Evolutionary conservation across 257 asterid species (phyloP).

Genomic region (Schizonepeta tenuifolia): DNA sequence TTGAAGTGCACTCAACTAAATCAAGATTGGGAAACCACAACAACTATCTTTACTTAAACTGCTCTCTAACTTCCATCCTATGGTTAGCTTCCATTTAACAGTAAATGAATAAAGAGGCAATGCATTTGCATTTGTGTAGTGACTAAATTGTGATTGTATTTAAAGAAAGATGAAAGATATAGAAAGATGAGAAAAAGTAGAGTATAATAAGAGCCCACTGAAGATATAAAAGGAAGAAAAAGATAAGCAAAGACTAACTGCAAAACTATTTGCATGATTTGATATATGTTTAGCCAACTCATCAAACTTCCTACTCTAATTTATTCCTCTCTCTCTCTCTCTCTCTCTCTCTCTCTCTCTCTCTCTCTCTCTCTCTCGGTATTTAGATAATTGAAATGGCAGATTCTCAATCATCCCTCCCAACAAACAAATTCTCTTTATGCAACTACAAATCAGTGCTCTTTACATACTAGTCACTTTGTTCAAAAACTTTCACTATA

Average conservation of each 20-base stretch:
- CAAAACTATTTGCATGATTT: slow-evolving; percentile 18
- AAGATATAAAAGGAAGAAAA: not conserved
- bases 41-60: slow-evolving; percentile 48
- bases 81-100: slow-evolving; percentile 25
- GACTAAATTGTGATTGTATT: not conserved
- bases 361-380: slow-evolving; percentile 17
- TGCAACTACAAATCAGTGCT: slow-evolving; percentile 42
- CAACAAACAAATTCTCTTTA: slow-evolving; percentile 58
- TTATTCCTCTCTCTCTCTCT: slow-evolving; percentile 4
- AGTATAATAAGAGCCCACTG: not conserved
- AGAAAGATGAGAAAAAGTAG: not conserved
- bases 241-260: not conserved
- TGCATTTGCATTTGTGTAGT: not conserved
- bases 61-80: slow-evolving; percentile 58
- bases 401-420: slow-evolving; percentile 80
- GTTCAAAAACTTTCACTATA: slow-evolving; percentile 13
- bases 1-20: slow-evolving; percentile 50
- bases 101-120: not conserved
- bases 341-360: slow-evolving; percentile 25
- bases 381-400: slow-evolving; percentile 37
- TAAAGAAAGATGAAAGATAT: not conserved
- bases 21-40: slow-evolving; percentile 45
- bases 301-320: not conserved
- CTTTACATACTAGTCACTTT: not conserved
- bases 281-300: slow-evolving; percentile 26